phyloP scores from a whole-genome alignment of 2,329 filamentous ascomycete genomes.

The Orbilia javanica region DNA sequence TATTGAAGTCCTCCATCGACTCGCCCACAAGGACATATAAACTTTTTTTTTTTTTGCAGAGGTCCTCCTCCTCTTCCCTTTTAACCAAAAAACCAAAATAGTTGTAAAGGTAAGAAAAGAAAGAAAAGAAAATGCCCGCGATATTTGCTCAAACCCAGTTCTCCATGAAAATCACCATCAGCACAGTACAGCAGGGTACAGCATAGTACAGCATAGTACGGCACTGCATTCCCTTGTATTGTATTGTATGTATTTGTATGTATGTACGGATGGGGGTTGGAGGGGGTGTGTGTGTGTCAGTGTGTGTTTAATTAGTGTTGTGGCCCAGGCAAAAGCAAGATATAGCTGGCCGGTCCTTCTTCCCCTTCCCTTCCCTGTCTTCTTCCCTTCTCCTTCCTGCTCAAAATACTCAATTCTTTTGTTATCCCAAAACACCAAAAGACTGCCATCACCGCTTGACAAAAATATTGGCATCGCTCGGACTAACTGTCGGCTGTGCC shows the following conservation, averaged over 20 bases:
- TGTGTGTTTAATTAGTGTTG: background rate
- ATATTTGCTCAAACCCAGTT: slow-evolving; percentile 3
- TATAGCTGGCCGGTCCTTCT: background rate
- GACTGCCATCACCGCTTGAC: background rate
- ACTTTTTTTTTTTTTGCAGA: background rate
- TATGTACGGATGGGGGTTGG: no score
- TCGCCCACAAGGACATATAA: slow-evolving; percentile 8
- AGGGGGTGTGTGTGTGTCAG: background rate
- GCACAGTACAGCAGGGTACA: background rate
- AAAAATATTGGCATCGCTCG: background rate
- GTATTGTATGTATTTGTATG: background rate
- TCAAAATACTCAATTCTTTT: background rate
- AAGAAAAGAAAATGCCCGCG: background rate
- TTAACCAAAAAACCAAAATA: background rate
- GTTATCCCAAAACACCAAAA: background rate
- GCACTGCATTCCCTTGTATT: background rate
- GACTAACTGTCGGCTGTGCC: background rate
- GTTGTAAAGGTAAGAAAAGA: slow-evolving; percentile 15
- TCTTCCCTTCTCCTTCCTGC: background rate
- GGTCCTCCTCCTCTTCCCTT: background rate
- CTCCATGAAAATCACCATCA: background rate
- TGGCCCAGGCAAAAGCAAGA: background rate
- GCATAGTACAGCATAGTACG: background rate
- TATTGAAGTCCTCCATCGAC: slow-evolving; percentile 6
- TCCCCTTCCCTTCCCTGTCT: background rate